Percentiles rank a stretch among this genome's conserved stretches.
These are phyloP conservation scores for Fusarium transvaalense DNA, from an alignment of 2,329 filamentous ascomycete genomes.

Conservation along the genomic window DNA sequence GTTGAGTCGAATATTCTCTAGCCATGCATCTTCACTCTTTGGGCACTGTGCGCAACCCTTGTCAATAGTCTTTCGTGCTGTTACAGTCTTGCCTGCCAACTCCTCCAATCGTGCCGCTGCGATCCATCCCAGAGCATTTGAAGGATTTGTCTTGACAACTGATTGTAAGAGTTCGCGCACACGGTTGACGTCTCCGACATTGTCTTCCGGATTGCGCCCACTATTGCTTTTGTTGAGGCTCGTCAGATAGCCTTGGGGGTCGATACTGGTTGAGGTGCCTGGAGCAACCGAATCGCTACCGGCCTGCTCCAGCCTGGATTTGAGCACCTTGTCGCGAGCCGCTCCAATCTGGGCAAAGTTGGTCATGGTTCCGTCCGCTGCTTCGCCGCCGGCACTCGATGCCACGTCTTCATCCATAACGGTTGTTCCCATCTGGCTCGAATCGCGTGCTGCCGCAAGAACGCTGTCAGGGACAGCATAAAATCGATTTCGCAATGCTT, in stretches of 20 bases:
- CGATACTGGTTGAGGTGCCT: slow-evolving; percentile 90
- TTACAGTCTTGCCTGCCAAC: slow-evolving; percentile 89
- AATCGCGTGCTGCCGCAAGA: slow-evolving; percentile 84
- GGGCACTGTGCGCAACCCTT: slow-evolving; percentile 91
- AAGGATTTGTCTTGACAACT: slow-evolving; percentile 96
- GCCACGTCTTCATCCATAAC: slow-evolving; percentile 81
- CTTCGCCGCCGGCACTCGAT: slow-evolving; percentile 52
- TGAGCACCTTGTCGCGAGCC: slow-evolving; percentile 93
- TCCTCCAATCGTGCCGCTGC: slow-evolving; percentile 94
- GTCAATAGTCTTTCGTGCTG: slow-evolving; percentile 88
- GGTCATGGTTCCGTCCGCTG: slow-evolving; percentile 89
- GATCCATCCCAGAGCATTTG: slow-evolving; percentile 95
- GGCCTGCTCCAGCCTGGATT: slow-evolving; percentile 93
- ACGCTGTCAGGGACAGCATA: slow-evolving; percentile 98
- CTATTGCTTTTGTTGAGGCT: slow-evolving; percentile 85
- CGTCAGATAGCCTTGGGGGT: slow-evolving; percentile 95
- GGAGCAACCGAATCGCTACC: slow-evolving; percentile 73
- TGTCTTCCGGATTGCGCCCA: slow-evolving; percentile 81
- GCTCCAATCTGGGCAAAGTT: slow-evolving; percentile 98
- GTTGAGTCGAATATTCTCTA: slow-evolving; percentile 94
- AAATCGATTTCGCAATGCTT: slow-evolving; percentile 85
- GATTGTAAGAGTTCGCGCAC: slow-evolving; percentile 94
- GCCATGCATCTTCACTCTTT: slow-evolving; percentile 94
- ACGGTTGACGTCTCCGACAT: slow-evolving; percentile 94
- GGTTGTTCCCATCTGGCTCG: slow-evolving; percentile 85